Evolutionary conservation across 108 stramenopile genomes (phyloP), one percentile per base, ranked within the genome.

Genomic region (Conticribra weissflogii): DNA sequence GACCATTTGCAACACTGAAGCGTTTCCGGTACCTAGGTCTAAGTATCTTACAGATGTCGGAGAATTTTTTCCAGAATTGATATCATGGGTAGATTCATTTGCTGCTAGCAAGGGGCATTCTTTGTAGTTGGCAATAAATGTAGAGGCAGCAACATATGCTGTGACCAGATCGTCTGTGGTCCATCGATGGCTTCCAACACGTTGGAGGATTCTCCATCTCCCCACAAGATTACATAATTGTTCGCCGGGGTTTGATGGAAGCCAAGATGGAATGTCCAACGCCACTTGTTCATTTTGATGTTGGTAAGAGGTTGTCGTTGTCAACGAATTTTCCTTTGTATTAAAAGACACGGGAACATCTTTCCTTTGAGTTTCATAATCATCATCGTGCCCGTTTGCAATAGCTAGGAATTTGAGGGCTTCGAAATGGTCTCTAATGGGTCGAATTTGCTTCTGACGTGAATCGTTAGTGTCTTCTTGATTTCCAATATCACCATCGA

Each of bases 121-220:
- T 41, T 41, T 41, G 36, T 9, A 41, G 12, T 41, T 41, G 18
- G 68, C 7, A 52, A 76, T 46, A 57, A 61, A 71, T 16, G 74
- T 71, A 8, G 79, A 74, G 31, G 74, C 72, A 48, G 85, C 90
- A 29, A 86, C 70, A 49, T 71, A 83, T 30, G 87, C 86, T 24
- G 90, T 91, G 18, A 85, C 82, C 19, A 91, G 49, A 68, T 91
- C 90, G 59, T 91, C 90, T 25, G 90, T 91, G 23, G 87, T 87
- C 85, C 87, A 91, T 50, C 90, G 78, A 65, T 91, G 90, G 33
- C 71, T 67, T 29, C 72, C 87, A 1, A 86, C 72, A 8, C 76
- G 57, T 74, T 91, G 90, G 24, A 88, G 66, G 24, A 91, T 88
- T 23, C 87, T 72, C 87, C 87, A 91, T 24, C 46, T 30, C 19